Conservation (phyloP, 164 flowering plant species). For the Paratinospora sagittata region DNA sequence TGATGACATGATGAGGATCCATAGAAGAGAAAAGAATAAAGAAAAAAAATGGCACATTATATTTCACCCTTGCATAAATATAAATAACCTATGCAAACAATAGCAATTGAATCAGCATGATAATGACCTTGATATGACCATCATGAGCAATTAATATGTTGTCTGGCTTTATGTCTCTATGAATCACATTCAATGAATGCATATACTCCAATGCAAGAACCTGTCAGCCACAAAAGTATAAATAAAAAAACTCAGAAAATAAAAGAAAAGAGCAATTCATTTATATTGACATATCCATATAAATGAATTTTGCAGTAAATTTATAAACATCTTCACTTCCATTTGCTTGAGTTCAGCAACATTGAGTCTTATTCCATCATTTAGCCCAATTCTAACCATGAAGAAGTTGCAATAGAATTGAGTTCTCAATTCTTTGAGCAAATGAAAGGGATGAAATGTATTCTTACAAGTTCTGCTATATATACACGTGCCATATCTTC, state of each 20-base stretch:
- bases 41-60: neutral
- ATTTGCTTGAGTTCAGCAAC: neutral
- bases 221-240: slow-evolving; percentile 35
- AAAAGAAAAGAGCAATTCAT: neutral
- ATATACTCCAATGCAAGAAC: slow-evolving; percentile 97
- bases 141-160: slow-evolving; percentile 89
- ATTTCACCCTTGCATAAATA: neutral
- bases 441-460: neutral
- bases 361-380: neutral
- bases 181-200: slow-evolving; percentile 89
- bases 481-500: slow-evolving; percentile 93
- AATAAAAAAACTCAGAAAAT: neutral
- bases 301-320: neutral
- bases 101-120: slow-evolving; percentile 12
- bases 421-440: neutral
- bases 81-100: neutral
- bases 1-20: neutral
- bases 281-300: neutral
- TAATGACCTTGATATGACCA: slow-evolving; percentile 95
- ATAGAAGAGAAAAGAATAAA: neutral
- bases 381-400: neutral
- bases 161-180: slow-evolving; percentile 97
- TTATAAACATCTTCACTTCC: neutral
- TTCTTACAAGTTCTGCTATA: slow-evolving; percentile 92
- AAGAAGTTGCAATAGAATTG: neutral